Evolutionary conservation across 352 stramenopile genomes (phyloP).

Genomic region (Aphanomyces astaci): DNA sequence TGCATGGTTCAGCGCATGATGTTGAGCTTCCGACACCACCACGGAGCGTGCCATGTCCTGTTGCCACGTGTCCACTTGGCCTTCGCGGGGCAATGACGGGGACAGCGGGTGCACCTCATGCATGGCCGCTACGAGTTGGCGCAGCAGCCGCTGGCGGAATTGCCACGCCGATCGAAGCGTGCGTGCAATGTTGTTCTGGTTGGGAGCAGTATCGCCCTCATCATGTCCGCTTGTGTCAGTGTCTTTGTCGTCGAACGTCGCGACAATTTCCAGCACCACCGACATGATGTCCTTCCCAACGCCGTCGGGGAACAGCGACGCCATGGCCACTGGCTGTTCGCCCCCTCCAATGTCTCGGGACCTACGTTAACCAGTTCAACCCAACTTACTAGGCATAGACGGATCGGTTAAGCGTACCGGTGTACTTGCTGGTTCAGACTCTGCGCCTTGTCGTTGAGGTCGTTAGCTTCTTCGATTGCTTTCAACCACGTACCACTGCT

Average conservation of each 20-base stretch:
- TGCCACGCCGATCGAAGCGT: not conserved
- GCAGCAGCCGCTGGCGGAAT: not conserved
- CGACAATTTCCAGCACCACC: slow-evolving; percentile 9
- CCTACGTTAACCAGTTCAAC: not conserved
- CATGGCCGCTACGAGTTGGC: not conserved
- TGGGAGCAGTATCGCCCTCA: no score
- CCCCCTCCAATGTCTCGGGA: not conserved
- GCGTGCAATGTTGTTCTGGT: not conserved
- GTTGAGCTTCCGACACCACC: not conserved
- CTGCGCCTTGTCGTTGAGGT: slow-evolving; percentile 20
- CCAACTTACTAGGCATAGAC: not conserved
- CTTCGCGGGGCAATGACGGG: not conserved
- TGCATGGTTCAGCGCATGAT: not conserved
- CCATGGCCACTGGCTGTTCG: not conserved
- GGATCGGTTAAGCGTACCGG: not conserved
- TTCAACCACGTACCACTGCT: slow-evolving; percentile 11
- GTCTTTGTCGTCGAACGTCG: not conserved
- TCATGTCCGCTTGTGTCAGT: no score
- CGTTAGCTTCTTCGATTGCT: slow-evolving; percentile 19
- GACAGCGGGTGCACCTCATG: not conserved
- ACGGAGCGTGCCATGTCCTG: not conserved
- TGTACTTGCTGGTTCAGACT: not conserved
- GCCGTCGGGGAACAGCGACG: not conserved
- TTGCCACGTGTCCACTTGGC: not conserved
- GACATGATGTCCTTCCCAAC: slow-evolving; percentile 7